Conservation (phyloP, 1,139 yeast genomes). For the Arxiozyma slooffiae region DNA sequence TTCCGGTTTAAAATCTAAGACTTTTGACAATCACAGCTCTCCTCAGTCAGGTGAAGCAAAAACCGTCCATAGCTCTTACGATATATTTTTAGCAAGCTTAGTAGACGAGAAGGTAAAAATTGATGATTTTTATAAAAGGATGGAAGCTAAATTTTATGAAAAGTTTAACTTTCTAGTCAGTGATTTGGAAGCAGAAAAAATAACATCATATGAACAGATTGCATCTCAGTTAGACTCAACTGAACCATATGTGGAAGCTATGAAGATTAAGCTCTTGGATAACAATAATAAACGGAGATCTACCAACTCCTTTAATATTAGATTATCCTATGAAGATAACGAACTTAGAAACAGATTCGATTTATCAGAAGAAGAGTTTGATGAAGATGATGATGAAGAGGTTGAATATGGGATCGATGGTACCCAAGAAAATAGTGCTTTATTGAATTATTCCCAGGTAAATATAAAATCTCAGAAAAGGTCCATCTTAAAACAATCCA, state of each 20-base stretch:
- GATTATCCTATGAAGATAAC: constrained; percentile 5
- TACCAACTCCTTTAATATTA: constrained; percentile 4
- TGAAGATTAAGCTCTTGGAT: constrained; percentile 1
- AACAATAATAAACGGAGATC: constrained; percentile 2
- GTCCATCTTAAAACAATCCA: constrained; percentile 46
- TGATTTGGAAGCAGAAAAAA: constrained; percentile 34
- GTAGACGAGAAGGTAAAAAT: constrained; percentile 48
- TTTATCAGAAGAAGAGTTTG: constrained; percentile 19
- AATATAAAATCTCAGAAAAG: constrained; percentile 34
- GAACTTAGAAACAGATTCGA: constrained; percentile 7
- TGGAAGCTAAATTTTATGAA: constrained; percentile 41
- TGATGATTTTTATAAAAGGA: constrained; percentile 47
- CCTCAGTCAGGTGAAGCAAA: constrained; percentile 22
- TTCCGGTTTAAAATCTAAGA: constrained; percentile 9
- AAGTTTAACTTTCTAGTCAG: constrained; percentile 43
- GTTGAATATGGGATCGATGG: constrained; percentile 31
- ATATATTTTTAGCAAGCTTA: constrained; percentile 44
- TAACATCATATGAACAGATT: constrained; percentile 3
- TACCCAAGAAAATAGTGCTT: constrained; percentile 32
- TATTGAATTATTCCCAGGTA: constrained; percentile 31
- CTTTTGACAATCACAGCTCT: constrained; percentile 20
- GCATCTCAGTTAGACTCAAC: neutral
- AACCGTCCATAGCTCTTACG: constrained; percentile 25
- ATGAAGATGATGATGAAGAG: constrained; percentile 23
- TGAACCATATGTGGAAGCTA: neutral